Evolutionary conservation across 139 green algal species (phyloP).

Genomic region (Diplosphaera chodatii): DNA sequence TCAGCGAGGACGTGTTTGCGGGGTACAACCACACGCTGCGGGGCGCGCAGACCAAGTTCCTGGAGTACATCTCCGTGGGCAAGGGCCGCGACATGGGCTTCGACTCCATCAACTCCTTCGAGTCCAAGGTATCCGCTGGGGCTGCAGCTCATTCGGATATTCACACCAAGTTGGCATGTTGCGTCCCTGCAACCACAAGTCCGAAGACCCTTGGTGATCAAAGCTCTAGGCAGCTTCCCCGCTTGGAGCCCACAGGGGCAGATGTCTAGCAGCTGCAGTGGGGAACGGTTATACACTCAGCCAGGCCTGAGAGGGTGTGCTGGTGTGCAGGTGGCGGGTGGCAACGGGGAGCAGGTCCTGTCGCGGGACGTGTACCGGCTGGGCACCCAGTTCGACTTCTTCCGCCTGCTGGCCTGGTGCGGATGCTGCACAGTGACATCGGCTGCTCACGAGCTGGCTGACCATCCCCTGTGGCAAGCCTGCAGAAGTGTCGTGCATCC

Average conservation of each 20-base stretch:
- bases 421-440: no score
- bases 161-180: no score
- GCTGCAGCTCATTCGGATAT: no score
- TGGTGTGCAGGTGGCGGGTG: conserved; percentile 42
- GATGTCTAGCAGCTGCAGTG: no score
- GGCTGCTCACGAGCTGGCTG: no score
- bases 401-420: conserved; percentile 56
- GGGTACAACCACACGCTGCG: conserved; percentile 76
- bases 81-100: conserved; percentile 93
- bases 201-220: no score
- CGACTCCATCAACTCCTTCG: conserved; percentile 85
- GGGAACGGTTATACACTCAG: no score
- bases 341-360: conserved; percentile 81
- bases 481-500: no score
- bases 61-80: conserved; percentile 72
- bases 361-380: conserved; percentile 72
- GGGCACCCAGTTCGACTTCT: conserved; percentile 69
- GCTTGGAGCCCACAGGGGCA: no score
- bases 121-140: conserved; percentile 60
- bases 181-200: no score
- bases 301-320: not conserved
- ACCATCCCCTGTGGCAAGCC: no score
- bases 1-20: conserved; percentile 58
- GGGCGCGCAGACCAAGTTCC: conserved; percentile 70
- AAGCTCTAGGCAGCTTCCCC: no score